Evolutionary conservation across 345 rosid species (phyloP).

Genomic region (Psidium friedrichsthalianum): DNA sequence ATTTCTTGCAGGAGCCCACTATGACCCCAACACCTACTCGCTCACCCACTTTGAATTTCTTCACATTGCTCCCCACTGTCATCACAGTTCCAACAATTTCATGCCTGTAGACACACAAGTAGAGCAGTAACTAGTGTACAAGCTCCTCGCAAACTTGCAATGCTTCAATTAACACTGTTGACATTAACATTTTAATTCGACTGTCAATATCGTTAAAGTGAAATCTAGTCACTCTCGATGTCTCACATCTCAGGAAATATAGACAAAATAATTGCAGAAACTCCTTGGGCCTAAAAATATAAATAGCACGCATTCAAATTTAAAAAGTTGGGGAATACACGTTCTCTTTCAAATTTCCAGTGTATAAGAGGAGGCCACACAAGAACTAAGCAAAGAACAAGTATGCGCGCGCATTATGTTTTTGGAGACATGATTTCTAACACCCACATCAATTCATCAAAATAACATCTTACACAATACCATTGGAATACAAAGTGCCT

Average conservation of each 20-base stretch:
- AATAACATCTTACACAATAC: too few relatives aligned
- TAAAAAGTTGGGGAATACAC: neutral
- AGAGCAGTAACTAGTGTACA: neutral
- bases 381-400: too few relatives aligned
- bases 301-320: neutral
- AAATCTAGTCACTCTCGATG: neutral
- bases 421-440: too few relatives aligned
- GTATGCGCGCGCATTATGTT: too few relatives aligned
- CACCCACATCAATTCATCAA: too few relatives aligned
- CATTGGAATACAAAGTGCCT: too few relatives aligned
- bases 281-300: neutral
- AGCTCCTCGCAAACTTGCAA: neutral
- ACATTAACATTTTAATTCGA: neutral
- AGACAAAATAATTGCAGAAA: neutral
- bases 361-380: too few relatives aligned
- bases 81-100: conserved; percentile 71
- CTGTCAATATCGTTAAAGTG: neutral
- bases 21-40: conserved; percentile 77
- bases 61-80: conserved; percentile 52
- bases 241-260: neutral
- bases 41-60: conserved; percentile 54
- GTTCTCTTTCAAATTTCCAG: neutral
- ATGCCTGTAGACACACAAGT: conserved; percentile 34
- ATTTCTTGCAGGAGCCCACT: conserved; percentile 56
- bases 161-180: neutral